Evolutionary conservation across 805 yeast species (phyloP).

Genomic region (Yamadazyma ubonensis): DNA sequence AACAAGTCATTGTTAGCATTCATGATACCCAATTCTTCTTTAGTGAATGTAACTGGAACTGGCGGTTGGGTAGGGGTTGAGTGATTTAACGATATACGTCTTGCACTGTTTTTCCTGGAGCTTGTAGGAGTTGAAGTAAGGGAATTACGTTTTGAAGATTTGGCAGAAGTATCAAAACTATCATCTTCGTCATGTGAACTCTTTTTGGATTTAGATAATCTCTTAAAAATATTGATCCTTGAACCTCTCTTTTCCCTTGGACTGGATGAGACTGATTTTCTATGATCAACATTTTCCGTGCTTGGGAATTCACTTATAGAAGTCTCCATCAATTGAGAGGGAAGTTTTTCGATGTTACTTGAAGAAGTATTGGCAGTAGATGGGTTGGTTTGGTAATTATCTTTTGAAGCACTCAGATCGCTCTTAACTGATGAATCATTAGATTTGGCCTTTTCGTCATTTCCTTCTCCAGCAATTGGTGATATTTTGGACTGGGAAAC

Average conservation of each 20-base stretch:
- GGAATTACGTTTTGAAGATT: constrained; percentile 15
- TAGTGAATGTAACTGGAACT: constrained; percentile 39
- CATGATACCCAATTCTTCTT: constrained; percentile 62
- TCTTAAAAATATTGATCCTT: constrained; percentile 28
- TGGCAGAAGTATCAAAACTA: constrained; percentile 13
- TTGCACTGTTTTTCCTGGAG: constrained; percentile 4
- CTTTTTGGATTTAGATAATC: constrained; percentile 33
- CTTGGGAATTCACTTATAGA: constrained; percentile 3
- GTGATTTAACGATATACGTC: constrained; percentile 12
- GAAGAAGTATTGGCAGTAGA: constrained; percentile 20
- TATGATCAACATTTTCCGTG: not conserved
- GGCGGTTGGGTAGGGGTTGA: constrained; percentile 9
- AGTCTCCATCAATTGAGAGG: not conserved
- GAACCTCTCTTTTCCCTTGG: constrained; percentile 18
- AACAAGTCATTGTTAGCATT: constrained; percentile 57
- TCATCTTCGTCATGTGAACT: constrained; percentile 12
- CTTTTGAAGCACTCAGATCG: constrained; percentile 13
- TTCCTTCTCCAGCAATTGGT: constrained; percentile 3
- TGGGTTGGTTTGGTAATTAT: constrained; percentile 16
- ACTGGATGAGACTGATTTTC: not conserved
- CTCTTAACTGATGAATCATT: constrained; percentile 17
- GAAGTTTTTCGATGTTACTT: constrained; percentile 7
- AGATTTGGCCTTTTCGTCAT: constrained; percentile 4
- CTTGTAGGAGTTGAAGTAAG: constrained; percentile 11
- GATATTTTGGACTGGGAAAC: constrained; percentile 3